Evolutionary conservation across 2,329 filamentous ascomycete genomes (phyloP), one percentile per base, ranked within the genome.

Genomic region (Pseudocercospora fijiensis): DNA sequence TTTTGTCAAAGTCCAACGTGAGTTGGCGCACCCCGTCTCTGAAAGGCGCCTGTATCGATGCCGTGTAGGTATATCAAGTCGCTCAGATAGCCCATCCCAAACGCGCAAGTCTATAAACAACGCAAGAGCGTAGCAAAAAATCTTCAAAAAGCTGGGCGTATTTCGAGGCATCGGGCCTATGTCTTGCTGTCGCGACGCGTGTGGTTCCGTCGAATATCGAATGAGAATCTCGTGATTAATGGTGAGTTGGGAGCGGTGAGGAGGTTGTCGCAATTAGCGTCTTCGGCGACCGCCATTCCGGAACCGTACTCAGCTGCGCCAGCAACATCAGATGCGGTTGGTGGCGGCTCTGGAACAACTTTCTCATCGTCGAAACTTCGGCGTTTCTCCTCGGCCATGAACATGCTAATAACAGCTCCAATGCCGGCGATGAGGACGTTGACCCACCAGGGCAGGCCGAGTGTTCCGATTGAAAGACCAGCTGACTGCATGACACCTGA

Each of bases 381-480:
- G 16, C 72, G 71, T 61, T 70, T 73, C 67, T 75, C 72, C 63
- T 76, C 74, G 30, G 73, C 67, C 78, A 97, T 90, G 75, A 86
- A 87, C 64, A 92, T 82, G 76, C 90, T 91, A 72, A 95, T 82
- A 57, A 90, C 79, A 1, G 89, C 91, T 52, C 93, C 95, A 13
- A 87, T 77, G 10, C 91, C 78, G 33, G 92, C 91, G 30, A 97
- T 86, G 3, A 90, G 72, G 8, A 90, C 91, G 68, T 89, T 93
- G 66, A 88, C 88, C 95, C 95, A 99, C 94, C 95, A 99, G 0
- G 92, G 90, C 33, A 97, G 82, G 20, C 92, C 92, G 4, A 92
- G 94, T 75, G 92, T 94, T 37, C 93, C 92, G 6, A 88, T 84
- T 68, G 87, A 84, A 37, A 96, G 84, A 57, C 95, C 95, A 58